A percentile compares a stretch with the other conserved stretches of the same genome.
These are phyloP conservation scores for Phytopythium ostracodes DNA, from an alignment of 352 stramenopile genomes.

Conservation along the genomic window DNA sequence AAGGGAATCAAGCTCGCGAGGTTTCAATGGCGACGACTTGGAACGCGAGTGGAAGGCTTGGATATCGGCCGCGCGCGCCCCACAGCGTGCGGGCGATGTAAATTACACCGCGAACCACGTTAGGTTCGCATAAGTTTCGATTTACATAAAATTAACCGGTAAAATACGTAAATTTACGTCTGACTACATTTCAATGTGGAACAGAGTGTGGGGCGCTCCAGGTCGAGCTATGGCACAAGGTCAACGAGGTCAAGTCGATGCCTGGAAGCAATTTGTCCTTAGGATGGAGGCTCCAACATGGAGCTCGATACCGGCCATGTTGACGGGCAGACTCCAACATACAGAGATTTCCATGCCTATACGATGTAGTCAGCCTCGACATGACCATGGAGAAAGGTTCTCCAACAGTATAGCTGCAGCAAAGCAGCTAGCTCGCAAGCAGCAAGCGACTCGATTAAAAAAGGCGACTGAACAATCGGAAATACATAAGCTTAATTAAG, in stretches of 20 bases:
- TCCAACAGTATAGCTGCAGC: too few species aligned
- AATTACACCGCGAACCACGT: neutral
- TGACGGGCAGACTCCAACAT: too few species aligned
- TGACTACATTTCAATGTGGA: neutral
- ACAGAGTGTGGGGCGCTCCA: neutral
- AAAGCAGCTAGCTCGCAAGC: too few species aligned
- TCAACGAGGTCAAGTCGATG: neutral
- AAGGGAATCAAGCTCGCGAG: neutral
- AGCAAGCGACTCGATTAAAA: too few species aligned
- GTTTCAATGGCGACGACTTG: constrained; percentile 3
- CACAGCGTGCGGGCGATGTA: neutral
- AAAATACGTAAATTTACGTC: neutral
- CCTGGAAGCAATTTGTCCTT: too few species aligned
- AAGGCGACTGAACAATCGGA: neutral
- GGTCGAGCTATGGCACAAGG: too few species aligned
- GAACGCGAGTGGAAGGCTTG: constrained; percentile 26
- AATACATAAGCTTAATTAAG: constrained; percentile 2
- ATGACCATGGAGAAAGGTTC: too few species aligned
- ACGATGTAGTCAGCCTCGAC: too few species aligned
- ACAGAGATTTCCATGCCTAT: too few species aligned
- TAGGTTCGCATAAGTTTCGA: neutral
- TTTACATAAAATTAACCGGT: neutral
- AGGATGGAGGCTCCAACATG: too few species aligned
- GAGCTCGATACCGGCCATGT: too few species aligned
- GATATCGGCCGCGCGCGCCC: constrained; percentile 11